These are phyloP conservation scores for Ligustrum vulgare DNA, from an alignment of 257 asterid species.

Conservation along the genomic window DNA sequence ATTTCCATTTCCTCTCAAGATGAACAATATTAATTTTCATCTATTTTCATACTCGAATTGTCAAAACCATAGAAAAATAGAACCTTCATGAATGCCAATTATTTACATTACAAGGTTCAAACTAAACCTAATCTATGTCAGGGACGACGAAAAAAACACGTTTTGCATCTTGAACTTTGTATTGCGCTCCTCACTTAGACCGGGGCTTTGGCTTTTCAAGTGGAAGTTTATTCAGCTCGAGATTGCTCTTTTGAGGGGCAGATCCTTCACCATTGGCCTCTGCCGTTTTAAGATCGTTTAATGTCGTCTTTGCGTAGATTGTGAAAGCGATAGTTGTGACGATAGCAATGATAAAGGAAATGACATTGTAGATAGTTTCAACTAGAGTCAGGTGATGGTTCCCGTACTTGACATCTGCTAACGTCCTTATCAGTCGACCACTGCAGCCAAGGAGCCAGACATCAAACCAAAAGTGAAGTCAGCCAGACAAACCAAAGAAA, in stretches of 20 bases:
- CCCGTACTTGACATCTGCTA: conserved; percentile 78
- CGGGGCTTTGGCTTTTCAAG: conserved; percentile 39
- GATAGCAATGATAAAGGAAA: conserved; percentile 71
- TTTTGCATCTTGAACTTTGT: too few relatives aligned
- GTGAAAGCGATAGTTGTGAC: conserved; percentile 63
- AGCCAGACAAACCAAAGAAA: not conserved
- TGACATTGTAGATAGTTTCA: conserved; percentile 70
- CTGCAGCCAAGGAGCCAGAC: conserved; percentile 44
- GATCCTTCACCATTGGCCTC: conserved; percentile 40
- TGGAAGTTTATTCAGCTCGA: conserved; percentile 71
- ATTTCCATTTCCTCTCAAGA: not conserved
- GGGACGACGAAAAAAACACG: conserved; percentile 26
- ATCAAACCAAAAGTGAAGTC: conserved; percentile 13
- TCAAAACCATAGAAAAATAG: not conserved
- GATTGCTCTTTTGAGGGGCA: conserved; percentile 17
- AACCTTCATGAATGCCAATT: conserved; percentile 3
- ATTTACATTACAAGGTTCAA: conserved; percentile 26
- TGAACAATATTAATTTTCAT: not conserved
- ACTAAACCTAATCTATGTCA: conserved; percentile 4
- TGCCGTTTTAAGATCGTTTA: conserved; percentile 55
- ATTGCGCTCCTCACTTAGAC: too few relatives aligned
- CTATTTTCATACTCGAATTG: conserved; percentile 1
- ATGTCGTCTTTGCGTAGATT: conserved; percentile 60
- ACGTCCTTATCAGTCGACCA: conserved; percentile 77
- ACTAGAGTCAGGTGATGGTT: conserved; percentile 65